Evolutionary conservation across 163 green algal genomes (phyloP).

Genomic region (Scenedesmus sp.): DNA sequence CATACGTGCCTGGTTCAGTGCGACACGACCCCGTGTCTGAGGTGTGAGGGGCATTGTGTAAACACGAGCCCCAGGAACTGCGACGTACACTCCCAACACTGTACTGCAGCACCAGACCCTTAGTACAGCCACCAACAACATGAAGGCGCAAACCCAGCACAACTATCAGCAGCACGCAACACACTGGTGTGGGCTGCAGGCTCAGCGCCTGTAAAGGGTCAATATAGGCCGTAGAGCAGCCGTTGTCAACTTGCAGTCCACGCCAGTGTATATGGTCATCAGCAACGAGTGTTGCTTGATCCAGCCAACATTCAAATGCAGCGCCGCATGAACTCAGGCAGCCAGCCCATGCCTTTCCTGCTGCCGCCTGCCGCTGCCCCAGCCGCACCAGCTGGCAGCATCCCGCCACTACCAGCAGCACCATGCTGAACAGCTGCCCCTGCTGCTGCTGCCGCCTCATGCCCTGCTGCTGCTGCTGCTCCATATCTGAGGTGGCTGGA

Average conservation of each 20-base stretch:
- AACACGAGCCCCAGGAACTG: no score
- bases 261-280: not conserved
- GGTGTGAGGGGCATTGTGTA: no score
- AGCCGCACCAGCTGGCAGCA: not conserved
- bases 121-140: no score
- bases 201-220: no score
- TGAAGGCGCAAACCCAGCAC: no score
- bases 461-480: not conserved
- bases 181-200: no score
- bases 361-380: not conserved
- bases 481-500: not conserved
- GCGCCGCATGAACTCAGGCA: conserved; percentile 1
- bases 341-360: not conserved
- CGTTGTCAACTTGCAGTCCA: not conserved
- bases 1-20: no score
- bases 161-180: no score
- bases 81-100: no score
- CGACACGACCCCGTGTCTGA: no score
- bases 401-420: not conserved
- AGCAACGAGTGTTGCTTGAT: no score
- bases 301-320: not conserved
- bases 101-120: no score
- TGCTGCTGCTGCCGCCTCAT: not conserved
- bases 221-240: not conserved
- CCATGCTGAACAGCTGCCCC: not conserved